Base-by-base conservation (phyloP, 2,329 filamentous ascomycete species). In the Cladosporium sp. region DNA sequence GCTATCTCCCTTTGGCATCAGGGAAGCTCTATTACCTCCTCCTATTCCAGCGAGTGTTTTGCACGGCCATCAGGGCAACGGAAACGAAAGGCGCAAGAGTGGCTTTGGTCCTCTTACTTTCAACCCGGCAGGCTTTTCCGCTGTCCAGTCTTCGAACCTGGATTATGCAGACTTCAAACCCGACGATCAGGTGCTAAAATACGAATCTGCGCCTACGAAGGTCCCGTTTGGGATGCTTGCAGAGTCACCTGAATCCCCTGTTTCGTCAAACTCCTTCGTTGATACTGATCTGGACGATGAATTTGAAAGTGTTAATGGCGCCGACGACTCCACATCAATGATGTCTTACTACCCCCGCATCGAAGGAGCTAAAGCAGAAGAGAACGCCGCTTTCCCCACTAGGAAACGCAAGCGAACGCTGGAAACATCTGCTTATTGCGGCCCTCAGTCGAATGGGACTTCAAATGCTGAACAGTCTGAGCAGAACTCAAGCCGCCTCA, bases 71-170 rank as follows among this genome's bases (percentile, higher is more conserved):
- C 7, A 32, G 2, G 34, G 22, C 9, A 35, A 43, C 14, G 33
- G 38, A 5, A 8, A 40, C 5, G 41, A 40, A 19, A 46, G 55
- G 34, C 62, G 65, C 31, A 69, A 72, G 42, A 77, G 75, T 54
- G 70, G 72, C 43, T 83, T 81, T 58, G 68, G 73, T 37, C 75
- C 79, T 0, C 68, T 83, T 7, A 59, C 65, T 8, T 83, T 83
- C 61, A 50, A 50, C 14, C 9, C 48, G 8, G 16, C 40, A 13
- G 32, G 13, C 11, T 22, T 18, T n/a, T 9, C 35, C 13, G 32
- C 48, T 28, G n/a, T 19, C 2, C 40, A 14, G 4, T 28, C 48
- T 7, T 50, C 48, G 11, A 10, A 11, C 2, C 14, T 14, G 9
- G 40, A 43, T 9, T 50, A 50, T 11, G 41, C 53, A 11, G 55